Conservation (phyloP, 2,329 filamentous ascomycete genomes). For the Exophiala sp. region DNA sequence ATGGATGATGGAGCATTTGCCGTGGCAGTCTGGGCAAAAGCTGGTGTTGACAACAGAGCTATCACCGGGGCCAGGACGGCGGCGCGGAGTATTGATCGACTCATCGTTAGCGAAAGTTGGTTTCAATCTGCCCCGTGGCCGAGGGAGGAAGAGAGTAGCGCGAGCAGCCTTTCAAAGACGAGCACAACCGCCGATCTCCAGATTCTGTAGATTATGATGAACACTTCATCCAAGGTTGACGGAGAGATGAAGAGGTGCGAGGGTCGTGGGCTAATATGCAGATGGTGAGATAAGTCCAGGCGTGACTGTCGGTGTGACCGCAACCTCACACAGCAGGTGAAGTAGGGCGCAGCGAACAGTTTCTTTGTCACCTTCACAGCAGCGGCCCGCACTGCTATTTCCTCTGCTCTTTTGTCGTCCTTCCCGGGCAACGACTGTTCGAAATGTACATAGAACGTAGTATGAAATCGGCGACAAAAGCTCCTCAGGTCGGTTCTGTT, state of each 20-base stretch:
- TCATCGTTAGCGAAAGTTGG: constrained; percentile 16
- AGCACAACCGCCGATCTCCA: background rate
- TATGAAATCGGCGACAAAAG: background rate
- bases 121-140: background rate
- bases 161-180: background rate
- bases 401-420: constrained; percentile 15
- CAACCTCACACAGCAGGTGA: constrained; percentile 6
- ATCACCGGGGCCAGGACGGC: constrained; percentile 16
- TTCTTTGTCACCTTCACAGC: constrained; percentile 19
- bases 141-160: background rate
- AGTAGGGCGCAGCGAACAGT: constrained; percentile 1
- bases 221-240: constrained; percentile 1
- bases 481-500: constrained; percentile 1
- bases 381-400: constrained; percentile 25
- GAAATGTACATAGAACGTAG: constrained; percentile 10
- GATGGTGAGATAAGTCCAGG: constrained; percentile 3
- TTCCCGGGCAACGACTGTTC: background rate
- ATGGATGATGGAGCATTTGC: constrained; percentile 18
- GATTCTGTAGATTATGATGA: background rate
- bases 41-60: constrained; percentile 12
- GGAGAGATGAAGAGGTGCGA: background rate
- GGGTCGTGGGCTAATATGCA: background rate
- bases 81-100: constrained; percentile 15
- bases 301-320: constrained; percentile 4
- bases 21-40: constrained; percentile 20